Conservation (phyloP, 169 alveolate genomes). For the Neospora caninum region DNA sequence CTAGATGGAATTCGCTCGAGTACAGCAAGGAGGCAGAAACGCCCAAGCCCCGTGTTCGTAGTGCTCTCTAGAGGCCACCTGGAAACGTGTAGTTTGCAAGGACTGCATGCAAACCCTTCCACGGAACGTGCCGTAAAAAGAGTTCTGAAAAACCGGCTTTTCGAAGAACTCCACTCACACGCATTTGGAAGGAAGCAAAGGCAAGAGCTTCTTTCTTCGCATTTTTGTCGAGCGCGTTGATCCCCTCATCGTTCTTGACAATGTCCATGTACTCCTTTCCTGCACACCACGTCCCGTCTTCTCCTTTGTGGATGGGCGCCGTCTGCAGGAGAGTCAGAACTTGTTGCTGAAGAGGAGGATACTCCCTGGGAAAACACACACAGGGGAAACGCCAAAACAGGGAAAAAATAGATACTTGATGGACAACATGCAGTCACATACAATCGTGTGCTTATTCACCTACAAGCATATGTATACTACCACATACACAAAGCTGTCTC, state of each 20-base stretch:
- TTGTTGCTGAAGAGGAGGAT: constrained; percentile 71
- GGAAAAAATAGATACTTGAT: background rate
- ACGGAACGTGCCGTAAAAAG: background rate
- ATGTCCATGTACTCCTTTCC: constrained; percentile 56
- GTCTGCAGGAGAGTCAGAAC: constrained; percentile 67
- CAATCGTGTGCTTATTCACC: background rate
- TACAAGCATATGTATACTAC: background rate
- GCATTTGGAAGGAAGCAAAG: constrained; percentile 86
- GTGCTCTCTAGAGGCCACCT: no score
- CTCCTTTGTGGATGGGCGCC: constrained; percentile 69
- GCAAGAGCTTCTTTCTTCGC: constrained; percentile 84
- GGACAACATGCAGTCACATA: background rate
- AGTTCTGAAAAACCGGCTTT: background rate
- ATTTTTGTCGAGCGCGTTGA: constrained; percentile 72
- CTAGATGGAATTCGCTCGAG: no score
- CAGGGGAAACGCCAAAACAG: constrained; percentile 37
- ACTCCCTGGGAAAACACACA: constrained; percentile 68
- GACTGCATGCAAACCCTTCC: no score
- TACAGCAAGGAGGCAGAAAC: no score
- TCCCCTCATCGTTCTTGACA: constrained; percentile 71
- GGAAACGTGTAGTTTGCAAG: no score
- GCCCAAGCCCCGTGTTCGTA: no score
- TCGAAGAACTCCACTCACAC: background rate
- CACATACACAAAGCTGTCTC: background rate
- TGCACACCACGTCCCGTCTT: constrained; percentile 59